Base-by-base conservation (phyloP, 495 filamentous ascomycete species). In the Aspergillus affinis region DNA sequence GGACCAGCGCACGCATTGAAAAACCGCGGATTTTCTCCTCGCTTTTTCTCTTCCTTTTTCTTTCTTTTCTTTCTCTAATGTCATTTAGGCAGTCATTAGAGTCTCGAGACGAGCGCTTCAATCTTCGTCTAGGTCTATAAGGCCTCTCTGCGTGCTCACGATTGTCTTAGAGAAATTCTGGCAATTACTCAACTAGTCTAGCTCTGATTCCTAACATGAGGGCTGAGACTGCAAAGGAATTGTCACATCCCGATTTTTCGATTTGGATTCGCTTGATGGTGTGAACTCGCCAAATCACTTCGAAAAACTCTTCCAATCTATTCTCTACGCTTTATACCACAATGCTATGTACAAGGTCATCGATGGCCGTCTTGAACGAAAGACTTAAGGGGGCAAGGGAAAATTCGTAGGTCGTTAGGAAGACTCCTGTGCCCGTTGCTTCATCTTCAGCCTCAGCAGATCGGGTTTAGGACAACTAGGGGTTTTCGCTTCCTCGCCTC, bases 11-110 rank as follows among this genome's bases (percentile, higher is more conserved):
- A 53, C 59, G 54, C 59, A 55, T 64, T 61, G 62, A 68, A 71
- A 72, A 62, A 59, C 48, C 54, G 41, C 61, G 20, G 58, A 53
- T 59, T 67, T 75, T 68, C 59, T 58, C 46, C 49, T 54, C 58
- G 49, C 48, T 60, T 62, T 73, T 71, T 72, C 68, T 70, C 77
- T 80, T 71, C 81, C 83, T 74, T 67, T 71, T 63, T 76, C 75
- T 76, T 72, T 73, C 76, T 82, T 78, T 83, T 84, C 76, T 80
- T 81, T 77, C 76, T 74, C 78, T 91, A 79, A 93, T 95, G 89
- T 94, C 88, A 83, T 82, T 77, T 88, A 94, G 92, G 88, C 90
- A 86, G 84, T 91, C 91, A 92, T 93, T 98, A 98, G 94, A 98
- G 94, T 98, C 94, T 95, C 94, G 94, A 90, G 88, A 86, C 86